Evolutionary conservation across 2,329 filamentous ascomycete species (phyloP).

Genomic region (Byssochlamys sp.): DNA sequence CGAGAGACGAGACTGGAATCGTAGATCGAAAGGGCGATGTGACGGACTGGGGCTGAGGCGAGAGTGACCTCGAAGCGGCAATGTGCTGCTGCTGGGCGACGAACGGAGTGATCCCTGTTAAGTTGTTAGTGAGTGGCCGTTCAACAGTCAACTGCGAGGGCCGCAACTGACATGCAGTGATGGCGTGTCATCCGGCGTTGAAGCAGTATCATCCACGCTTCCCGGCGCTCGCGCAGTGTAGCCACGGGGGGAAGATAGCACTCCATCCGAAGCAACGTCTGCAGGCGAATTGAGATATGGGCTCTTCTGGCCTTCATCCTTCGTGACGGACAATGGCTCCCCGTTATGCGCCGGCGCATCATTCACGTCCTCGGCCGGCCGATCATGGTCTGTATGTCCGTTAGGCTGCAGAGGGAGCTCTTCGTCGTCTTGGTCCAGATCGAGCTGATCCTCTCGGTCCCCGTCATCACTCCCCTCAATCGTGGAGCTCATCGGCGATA

Average conservation of each 20-base stretch:
- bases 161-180: constrained; percentile 61
- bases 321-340: constrained; percentile 18
- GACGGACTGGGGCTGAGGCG: constrained; percentile 67
- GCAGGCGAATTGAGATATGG: not conserved
- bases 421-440: constrained; percentile 34
- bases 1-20: constrained; percentile 81
- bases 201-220: constrained; percentile 58
- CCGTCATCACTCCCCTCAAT: constrained; percentile 53
- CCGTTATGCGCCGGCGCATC: constrained; percentile 14
- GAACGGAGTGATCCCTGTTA: constrained; percentile 45
- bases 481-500: constrained; percentile 60
- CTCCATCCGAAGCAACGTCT: constrained; percentile 9
- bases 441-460: constrained; percentile 47
- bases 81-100: constrained; percentile 63
- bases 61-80: constrained; percentile 59
- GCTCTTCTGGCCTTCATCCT: constrained; percentile 12
- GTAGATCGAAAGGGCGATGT: constrained; percentile 84
- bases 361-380: constrained; percentile 7
- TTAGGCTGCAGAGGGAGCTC: constrained; percentile 19
- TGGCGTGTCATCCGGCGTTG: constrained; percentile 72
- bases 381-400: constrained; percentile 17
- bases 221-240: constrained; percentile 11
- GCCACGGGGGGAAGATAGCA: constrained; percentile 14
- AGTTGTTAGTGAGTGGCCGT: constrained; percentile 26
- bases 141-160: constrained; percentile 46